Percentiles rank a stretch among this genome's conserved stretches.
Conservation (phyloP, 331 rosid genomes). For the Cydonia oblonga region DNA sequence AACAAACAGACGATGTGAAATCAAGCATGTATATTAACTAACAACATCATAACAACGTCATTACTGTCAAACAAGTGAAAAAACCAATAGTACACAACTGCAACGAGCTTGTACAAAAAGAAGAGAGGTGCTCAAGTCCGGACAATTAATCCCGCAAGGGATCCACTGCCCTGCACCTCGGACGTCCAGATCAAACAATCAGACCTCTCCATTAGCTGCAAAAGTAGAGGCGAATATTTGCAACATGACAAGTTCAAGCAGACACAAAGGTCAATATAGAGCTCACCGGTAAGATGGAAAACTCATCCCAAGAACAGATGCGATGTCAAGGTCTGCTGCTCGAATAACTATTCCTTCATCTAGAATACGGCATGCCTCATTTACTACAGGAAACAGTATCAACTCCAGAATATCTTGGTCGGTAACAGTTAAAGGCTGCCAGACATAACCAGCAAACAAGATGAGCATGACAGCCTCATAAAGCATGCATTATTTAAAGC, state of each 20-base stretch:
- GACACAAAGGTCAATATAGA: neutral
- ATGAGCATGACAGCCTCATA: neutral
- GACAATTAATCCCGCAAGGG: neutral
- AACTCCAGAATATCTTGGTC: slow-evolving; percentile 89
- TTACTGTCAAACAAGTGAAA: neutral
- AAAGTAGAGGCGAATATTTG: neutral
- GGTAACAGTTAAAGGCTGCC: slow-evolving; percentile 66
- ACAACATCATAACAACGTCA: too few relatives aligned
- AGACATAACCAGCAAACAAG: neutral
- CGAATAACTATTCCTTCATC: slow-evolving; percentile 76
- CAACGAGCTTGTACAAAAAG: neutral
- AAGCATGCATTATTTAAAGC: neutral
- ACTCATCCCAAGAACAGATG: slow-evolving; percentile 98
- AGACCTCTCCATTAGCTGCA: neutral
- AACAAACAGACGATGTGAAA: neutral
- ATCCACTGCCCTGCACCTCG: neutral
- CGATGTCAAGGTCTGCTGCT: slow-evolving; percentile 84
- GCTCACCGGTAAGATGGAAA: slow-evolving; percentile 76
- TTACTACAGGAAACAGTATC: slow-evolving; percentile 86
- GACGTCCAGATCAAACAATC: neutral
- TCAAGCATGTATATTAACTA: neutral
- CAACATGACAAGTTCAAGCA: neutral
- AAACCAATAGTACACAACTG: neutral
- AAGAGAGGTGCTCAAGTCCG: neutral
- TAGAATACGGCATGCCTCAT: slow-evolving; percentile 88